Evolutionary conservation across 805 yeast species (phyloP), one percentile per base, ranked within the genome.

Genomic region (Yarrowia sp.): DNA sequence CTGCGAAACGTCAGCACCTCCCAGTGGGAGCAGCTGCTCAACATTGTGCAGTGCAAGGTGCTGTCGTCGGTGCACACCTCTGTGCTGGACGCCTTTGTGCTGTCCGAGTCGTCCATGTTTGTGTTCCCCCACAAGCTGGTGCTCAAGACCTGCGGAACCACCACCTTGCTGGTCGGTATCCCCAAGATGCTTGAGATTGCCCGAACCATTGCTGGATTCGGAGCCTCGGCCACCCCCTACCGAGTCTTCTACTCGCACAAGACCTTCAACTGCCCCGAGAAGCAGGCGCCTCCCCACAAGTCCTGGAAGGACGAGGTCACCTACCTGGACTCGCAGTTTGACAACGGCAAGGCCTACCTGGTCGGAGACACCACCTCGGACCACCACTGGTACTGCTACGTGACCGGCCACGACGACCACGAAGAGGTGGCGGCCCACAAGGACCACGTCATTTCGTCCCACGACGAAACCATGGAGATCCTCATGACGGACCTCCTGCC

Each of bases 91-190:
- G 92, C 97, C 4, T 94, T 91, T 75, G 83, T 94, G 70, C 83
- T 94, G 70, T 88, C 94, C 69, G 99, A 94, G 79, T 89, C 96
- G 58, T 90, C 97, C 16, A 80, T 95, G 75, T 93, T 94, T 79
- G 96, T 95, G 36, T 94, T 88, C 76, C 87, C 90, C 19, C 93
- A 92, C 79, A 92, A 90, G 77, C 74, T 95, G 71, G 87, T 94
- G 63, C 83, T 94, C 75, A 94, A 94, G 78, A 94, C 99, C 5
- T 94, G 99, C 77, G 99, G 99, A 8, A 93, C 98, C 4, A 94
- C 98, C 0, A 92, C 97, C 1, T 89, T 97, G 0, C 82, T 94
- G 69, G 85, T 87, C 32, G 94, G 97, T 72, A 78, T 94, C 36
- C 86, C 86, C 36, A 83, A 85, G 64, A 79, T 94, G 64, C 85